phyloP scores from a whole-genome alignment of 306 rosid genomes.

The Lathyrus aphaca region DNA sequence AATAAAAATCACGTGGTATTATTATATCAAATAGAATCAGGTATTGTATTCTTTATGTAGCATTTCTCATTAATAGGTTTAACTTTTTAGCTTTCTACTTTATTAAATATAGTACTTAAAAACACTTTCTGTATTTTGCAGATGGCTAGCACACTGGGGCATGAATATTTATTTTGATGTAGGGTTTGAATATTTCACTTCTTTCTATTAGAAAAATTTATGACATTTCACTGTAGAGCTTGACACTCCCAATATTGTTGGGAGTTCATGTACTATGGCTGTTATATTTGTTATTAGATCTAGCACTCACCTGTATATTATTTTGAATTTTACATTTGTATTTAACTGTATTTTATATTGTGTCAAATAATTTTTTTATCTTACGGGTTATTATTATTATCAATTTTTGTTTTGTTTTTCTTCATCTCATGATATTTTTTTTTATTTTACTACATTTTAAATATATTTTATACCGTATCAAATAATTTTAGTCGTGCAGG shows the following conservation, averaged over 20 bases:
- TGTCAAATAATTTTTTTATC: too few species aligned
- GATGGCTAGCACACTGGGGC: conserved; percentile 47
- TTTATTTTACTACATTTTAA: too few species aligned
- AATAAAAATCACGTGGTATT: not conserved
- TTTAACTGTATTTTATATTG: too few species aligned
- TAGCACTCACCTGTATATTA: not conserved
- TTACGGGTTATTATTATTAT: too few species aligned
- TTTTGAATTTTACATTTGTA: too few species aligned
- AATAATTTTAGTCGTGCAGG: too few species aligned
- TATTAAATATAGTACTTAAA: conserved; percentile 24
- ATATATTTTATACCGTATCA: too few species aligned
- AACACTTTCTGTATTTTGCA: conserved; percentile 38
- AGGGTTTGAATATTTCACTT: conserved; percentile 32
- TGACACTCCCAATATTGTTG: conserved; percentile 31
- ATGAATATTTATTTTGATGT: conserved; percentile 13
- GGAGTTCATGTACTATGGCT: conserved; percentile 48
- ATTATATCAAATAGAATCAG: not conserved
- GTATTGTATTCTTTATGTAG: not conserved
- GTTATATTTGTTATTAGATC: conserved; percentile 46
- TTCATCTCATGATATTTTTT: too few species aligned
- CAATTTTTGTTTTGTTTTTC: too few species aligned
- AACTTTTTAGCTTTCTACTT: not conserved
- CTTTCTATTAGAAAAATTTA: conserved; percentile 38
- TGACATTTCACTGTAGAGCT: conserved; percentile 44
- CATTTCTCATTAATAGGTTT: not conserved